A percentile compares a stretch with the other conserved stretches of the same genome.
Evolutionary conservation across 345 rosid species (phyloP).

Genomic region (Syzygium oleosum): DNA sequence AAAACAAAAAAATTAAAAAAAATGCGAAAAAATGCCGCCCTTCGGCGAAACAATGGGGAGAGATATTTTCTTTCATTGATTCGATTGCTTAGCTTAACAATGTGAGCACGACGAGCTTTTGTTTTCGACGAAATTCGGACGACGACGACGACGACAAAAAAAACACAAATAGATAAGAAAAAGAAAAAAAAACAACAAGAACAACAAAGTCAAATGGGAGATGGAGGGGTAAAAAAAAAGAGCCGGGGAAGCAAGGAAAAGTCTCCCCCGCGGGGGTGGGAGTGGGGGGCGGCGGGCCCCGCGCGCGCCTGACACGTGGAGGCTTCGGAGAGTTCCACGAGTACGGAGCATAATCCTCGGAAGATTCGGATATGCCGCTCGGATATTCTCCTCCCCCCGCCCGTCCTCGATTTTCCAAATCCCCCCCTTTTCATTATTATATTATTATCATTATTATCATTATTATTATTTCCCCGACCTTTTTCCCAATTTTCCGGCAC

Average conservation of each 20-base stretch:
- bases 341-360: background rate
- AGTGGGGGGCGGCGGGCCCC: background rate
- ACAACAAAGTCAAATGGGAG: background rate
- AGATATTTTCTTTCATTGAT: too few relatives aligned
- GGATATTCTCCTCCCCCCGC: constrained; percentile 1
- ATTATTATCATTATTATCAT: background rate
- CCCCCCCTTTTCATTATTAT: background rate
- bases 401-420: background rate
- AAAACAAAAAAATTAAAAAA: too few relatives aligned
- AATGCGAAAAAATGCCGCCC: fast-evolving
- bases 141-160: too few relatives aligned
- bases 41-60: fast-evolving
- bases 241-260: background rate
- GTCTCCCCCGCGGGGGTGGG: background rate
- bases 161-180: too few relatives aligned
- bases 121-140: background rate
- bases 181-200: fast-evolving
- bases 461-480: background rate
- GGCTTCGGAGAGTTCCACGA: background rate
- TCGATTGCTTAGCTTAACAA: background rate
- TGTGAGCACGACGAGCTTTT: fast-evolving
- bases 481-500: background rate
- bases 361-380: constrained; percentile 2
- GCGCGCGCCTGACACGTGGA: background rate
- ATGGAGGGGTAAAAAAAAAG: background rate